Evolutionary conservation across 2,329 filamentous ascomycete genomes (phyloP).

Genomic region (Stachybotrys chartarum): DNA sequence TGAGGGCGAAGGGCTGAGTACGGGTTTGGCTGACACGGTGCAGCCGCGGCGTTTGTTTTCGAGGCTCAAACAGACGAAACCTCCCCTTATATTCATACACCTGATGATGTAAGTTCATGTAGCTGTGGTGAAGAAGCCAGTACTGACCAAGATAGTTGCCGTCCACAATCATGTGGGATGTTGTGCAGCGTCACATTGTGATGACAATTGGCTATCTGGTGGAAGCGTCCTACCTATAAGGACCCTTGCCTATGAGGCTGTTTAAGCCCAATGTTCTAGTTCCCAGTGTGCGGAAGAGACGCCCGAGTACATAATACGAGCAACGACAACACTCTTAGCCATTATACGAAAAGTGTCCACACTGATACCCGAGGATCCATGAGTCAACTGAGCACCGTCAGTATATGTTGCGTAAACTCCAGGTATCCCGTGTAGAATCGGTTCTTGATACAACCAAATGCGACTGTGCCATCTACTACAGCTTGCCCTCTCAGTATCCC

Average conservation of each 20-base stretch:
- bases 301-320: too few species aligned
- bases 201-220: conserved; percentile 29
- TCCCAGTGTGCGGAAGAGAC: too few species aligned
- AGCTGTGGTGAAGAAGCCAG: not conserved
- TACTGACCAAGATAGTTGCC: conserved; percentile 15
- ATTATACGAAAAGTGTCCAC: too few species aligned
- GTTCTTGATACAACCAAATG: too few species aligned
- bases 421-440: too few species aligned
- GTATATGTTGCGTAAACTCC: too few species aligned
- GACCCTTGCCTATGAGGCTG: not conserved
- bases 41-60: conserved; percentile 28
- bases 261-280: too few species aligned
- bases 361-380: too few species aligned
- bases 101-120: conserved; percentile 23
- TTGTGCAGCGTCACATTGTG: conserved; percentile 25
- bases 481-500: not conserved
- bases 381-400: too few species aligned
- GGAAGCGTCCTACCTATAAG: conserved; percentile 27
- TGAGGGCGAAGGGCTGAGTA: not conserved
- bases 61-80: conserved; percentile 23
- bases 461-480: not conserved
- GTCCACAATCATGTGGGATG: conserved; percentile 26
- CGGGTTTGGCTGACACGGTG: not conserved
- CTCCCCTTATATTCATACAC: conserved; percentile 23
- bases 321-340: too few species aligned